Base-by-base conservation (phyloP, 1,139 yeast species). In the Protomyces arabidopsidicola region DNA sequence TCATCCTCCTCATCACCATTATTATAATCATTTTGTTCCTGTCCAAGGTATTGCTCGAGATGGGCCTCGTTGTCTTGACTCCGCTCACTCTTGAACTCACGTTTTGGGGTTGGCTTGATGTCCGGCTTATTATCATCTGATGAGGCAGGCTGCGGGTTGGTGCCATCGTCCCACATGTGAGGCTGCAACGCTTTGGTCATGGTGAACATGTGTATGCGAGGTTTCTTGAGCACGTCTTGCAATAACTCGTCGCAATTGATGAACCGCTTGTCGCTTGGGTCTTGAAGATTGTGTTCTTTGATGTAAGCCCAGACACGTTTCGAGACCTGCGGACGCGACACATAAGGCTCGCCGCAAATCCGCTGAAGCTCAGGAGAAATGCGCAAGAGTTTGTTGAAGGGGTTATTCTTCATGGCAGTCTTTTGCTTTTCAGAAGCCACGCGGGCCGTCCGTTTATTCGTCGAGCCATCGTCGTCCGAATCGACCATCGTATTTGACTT, bases 261-360 rank as follows among this genome's bases (percentile, higher is more conserved):
- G 66, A 83, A 84, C 65, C 95, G 77, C 68, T 81, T 81, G 73
- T 88, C 89, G 1, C 76, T 73, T 0, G 91, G 89, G 69, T 87
- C 84, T 71, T 88, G 96, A 52, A 89, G 75, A 58, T 38, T 42
- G 3, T 53, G 51, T 18, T 83, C 74, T 71, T 85, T 87, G 68
- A 89, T 87, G 72, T 89, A 84, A 12, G 78, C 82, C 96, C 96
- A 89, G 22, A 88, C 75, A 56, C 75, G 76, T 69, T 87, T 87
- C 38, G 87, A 91, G 34, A 86, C 85, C 71, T 86, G 86, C 0
- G 95, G 86, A 69, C 96, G 76, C 1, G 89, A 81, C 63, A 81
- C 72, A 64, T 74, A 71, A 3, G 73, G 36, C 35, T 36, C 9
- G 8, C 71, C 76, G 22, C 48, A 42, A 10, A 42, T 42, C 0